phyloP scores from a whole-genome alignment of 163 green algal genomes.

The Scenedesmus sp. region DNA sequence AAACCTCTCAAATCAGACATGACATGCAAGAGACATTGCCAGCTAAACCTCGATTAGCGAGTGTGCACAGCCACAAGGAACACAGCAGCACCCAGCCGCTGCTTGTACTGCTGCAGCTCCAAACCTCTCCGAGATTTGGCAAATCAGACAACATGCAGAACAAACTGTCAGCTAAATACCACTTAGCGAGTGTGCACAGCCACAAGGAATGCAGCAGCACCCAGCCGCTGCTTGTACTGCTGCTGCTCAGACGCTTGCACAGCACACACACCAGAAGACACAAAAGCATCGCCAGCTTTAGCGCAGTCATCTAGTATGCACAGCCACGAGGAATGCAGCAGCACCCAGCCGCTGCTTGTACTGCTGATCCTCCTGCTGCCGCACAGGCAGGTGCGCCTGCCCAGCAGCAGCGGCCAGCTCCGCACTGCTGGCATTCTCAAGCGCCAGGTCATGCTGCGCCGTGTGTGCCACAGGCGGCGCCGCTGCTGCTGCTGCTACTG shows the following conservation, averaged over 20 bases:
- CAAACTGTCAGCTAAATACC: too few species aligned
- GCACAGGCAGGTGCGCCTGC: neutral
- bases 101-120: slow-evolving; percentile 25
- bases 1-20: too few species aligned
- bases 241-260: neutral
- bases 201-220: neutral
- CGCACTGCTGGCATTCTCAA: slow-evolving; percentile 36
- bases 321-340: slow-evolving; percentile 12
- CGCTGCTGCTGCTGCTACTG: too few species aligned
- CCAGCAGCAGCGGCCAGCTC: slow-evolving; percentile 38
- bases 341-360: slow-evolving; percentile 2
- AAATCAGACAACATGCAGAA: too few species aligned
- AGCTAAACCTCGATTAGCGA: neutral
- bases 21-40: too few species aligned
- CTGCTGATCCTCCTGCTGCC: slow-evolving; percentile 1
- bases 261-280: too few species aligned
- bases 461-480: neutral
- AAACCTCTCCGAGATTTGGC: neutral
- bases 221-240: neutral
- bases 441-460: neutral
- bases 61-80: slow-evolving; percentile 31
- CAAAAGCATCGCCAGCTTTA: too few species aligned
- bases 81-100: neutral
- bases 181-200: slow-evolving; percentile 8
- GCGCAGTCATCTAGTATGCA: slow-evolving; percentile 11